Evolutionary conservation across 2,329 filamentous ascomycete genomes (phyloP).

Genomic region (Rhynchosporium secalis): DNA sequence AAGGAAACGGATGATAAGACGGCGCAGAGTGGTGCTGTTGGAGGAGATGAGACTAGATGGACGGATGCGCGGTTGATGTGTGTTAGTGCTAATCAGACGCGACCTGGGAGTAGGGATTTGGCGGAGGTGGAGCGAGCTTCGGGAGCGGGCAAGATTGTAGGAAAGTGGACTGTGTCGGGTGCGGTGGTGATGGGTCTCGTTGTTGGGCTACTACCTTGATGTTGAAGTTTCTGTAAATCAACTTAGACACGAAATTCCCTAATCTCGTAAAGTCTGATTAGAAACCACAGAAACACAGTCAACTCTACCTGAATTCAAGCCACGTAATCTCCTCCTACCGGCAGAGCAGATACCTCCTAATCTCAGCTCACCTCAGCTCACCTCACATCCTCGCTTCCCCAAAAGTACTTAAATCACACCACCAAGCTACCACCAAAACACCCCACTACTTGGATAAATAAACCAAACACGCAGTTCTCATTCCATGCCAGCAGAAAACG

Average conservation of each 20-base stretch:
- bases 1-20: not conserved
- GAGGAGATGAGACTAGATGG: not conserved
- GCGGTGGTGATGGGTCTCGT: not conserved
- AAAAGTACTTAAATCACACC: too few species aligned
- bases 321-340: too few species aligned
- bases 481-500: not conserved
- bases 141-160: not conserved
- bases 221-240: not conserved
- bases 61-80: conserved; percentile 8
- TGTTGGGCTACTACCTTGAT: not conserved
- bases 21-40: not conserved
- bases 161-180: conserved; percentile 1
- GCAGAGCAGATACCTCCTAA: too few species aligned
- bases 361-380: too few species aligned
- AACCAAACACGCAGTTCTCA: not conserved
- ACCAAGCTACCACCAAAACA: too few species aligned
- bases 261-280: not conserved
- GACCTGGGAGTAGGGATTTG: conserved; percentile 3
- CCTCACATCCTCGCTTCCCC: too few species aligned
- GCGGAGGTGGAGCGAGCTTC: conserved; percentile 2
- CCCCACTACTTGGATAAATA: not conserved
- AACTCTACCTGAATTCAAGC: too few species aligned
- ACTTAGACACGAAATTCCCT: not conserved
- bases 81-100: conserved; percentile 2
- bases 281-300: too few species aligned